These are phyloP conservation scores for Saturnispora ahearnii DNA, from an alignment of 805 yeast genomes.

Conservation along the genomic window DNA sequence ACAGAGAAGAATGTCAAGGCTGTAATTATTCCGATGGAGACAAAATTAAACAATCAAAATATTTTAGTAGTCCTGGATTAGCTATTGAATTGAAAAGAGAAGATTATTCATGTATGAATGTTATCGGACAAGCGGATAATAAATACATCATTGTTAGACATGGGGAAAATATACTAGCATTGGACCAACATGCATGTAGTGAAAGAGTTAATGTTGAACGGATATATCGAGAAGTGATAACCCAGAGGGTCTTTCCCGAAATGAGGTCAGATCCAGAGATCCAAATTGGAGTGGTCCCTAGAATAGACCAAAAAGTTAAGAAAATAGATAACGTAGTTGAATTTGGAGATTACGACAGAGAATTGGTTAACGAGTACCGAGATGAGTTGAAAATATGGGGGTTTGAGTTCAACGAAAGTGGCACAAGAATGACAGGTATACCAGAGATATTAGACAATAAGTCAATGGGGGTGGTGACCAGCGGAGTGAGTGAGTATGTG, in stretches of 20 bases:
- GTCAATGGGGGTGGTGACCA: neutral
- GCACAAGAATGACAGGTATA: conserved; percentile 29
- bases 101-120: conserved; percentile 20
- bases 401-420: conserved; percentile 16
- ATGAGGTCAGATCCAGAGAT: no score
- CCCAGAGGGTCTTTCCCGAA: conserved; percentile 12
- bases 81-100: conserved; percentile 8
- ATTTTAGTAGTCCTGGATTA: conserved; percentile 1
- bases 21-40: neutral
- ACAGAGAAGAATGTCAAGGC: neutral
- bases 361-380: conserved; percentile 25
- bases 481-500: conserved; percentile 3
- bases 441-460: conserved; percentile 29
- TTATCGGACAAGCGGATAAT: conserved; percentile 51
- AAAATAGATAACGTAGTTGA: conserved; percentile 10
- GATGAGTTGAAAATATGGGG: conserved; percentile 38
- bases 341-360: conserved; percentile 25
- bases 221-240: conserved; percentile 32
- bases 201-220: conserved; percentile 61
- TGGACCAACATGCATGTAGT: conserved; percentile 85
- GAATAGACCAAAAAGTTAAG: neutral
- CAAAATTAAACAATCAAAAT: conserved; percentile 1
- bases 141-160: conserved; percentile 50
- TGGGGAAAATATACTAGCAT: conserved; percentile 22
- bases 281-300: no score